Conservation (phyloP, 257 asterid genomes). For the Solanum chmielewskii region DNA sequence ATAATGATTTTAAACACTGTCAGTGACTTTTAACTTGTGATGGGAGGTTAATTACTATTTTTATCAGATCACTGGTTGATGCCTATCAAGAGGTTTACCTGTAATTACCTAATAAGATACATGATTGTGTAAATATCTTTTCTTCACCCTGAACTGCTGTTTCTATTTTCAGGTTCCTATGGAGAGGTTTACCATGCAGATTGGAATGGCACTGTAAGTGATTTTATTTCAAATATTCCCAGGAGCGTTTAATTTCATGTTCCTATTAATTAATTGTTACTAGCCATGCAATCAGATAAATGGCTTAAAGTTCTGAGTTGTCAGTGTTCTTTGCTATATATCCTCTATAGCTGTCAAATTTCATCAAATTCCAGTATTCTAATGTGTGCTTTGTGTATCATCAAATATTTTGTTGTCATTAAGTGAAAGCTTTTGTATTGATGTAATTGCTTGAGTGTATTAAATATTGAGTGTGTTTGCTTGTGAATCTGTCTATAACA, state of each 20-base stretch:
- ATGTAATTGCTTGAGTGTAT: background rate
- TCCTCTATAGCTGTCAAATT: background rate
- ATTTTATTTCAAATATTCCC: background rate
- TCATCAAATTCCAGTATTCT: background rate
- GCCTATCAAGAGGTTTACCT: background rate
- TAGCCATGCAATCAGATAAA: background rate
- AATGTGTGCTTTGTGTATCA: background rate
- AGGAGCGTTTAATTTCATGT: background rate
- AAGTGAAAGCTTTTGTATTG: background rate
- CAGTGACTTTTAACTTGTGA: background rate
- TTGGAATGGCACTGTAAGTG: slow-evolving; percentile 98
- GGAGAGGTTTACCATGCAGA: slow-evolving; percentile 99
- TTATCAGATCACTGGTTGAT: background rate
- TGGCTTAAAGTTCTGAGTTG: background rate
- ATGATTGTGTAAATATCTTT: background rate
- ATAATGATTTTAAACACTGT: background rate
- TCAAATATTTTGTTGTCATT: background rate
- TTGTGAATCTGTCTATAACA: slow-evolving; percentile 19
- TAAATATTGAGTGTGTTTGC: background rate
- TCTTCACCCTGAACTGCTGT: background rate
- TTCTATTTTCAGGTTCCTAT: slow-evolving; percentile 70
- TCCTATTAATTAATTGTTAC: background rate
- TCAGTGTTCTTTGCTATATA: background rate
- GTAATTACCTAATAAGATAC: background rate
- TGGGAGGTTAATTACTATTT: background rate